Evolutionary conservation across 345 rosid genomes (phyloP).

Genomic region (Corchorus olitorius): DNA sequence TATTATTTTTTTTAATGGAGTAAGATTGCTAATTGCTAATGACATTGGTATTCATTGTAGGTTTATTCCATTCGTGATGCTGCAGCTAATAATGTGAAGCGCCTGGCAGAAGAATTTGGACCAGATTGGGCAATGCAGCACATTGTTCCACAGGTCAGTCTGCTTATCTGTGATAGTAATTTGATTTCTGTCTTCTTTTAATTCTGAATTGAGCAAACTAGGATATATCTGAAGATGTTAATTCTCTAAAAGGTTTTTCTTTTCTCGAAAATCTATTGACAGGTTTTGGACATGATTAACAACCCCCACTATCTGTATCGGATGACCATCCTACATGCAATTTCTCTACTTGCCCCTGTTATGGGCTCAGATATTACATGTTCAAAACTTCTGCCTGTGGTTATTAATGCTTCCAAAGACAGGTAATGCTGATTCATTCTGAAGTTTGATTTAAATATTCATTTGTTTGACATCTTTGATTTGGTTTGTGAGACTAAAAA

Average conservation of each 20-base stretch:
- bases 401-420: conserved; percentile 80
- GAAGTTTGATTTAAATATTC: background rate
- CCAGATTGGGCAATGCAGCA: conserved; percentile 99
- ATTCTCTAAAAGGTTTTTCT: background rate
- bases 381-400: conserved; percentile 79
- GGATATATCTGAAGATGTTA: background rate
- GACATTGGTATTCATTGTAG: conserved; percentile 36
- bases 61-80: conserved; percentile 95
- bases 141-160: conserved; percentile 86
- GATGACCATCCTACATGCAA: conserved; percentile 81
- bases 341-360: conserved; percentile 89
- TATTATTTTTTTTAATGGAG: too few species aligned
- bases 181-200: background rate
- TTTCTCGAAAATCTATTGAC: conserved; percentile 18
- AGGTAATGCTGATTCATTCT: conserved; percentile 44
- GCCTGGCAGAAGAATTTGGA: conserved; percentile 97
- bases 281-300: conserved; percentile 88
- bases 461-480: background rate
- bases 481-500: background rate
- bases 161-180: background rate
- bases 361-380: conserved; percentile 88
- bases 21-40: background rate
- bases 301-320: conserved; percentile 88
- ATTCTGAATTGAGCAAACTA: background rate
- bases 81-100: conserved; percentile 90